phyloP scores from a whole-genome alignment of 805 yeast species.

The Lachancea meyersii region DNA sequence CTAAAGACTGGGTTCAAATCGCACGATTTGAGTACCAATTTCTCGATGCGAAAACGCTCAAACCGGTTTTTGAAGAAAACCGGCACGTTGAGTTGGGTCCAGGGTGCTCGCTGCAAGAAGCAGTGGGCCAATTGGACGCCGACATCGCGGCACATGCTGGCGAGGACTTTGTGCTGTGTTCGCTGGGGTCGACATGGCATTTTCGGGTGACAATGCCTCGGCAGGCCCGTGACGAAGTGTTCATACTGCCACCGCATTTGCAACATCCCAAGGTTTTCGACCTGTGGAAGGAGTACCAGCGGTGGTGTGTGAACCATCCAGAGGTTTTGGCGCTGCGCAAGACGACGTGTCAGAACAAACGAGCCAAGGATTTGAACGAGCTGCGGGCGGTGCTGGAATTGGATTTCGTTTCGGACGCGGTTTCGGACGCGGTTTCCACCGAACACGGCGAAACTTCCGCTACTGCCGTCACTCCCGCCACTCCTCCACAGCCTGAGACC shows the following conservation, averaged over 20 bases:
- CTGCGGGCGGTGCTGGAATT: constrained; percentile 38
- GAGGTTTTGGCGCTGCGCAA: constrained; percentile 16
- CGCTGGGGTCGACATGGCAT: constrained; percentile 60
- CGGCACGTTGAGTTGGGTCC: constrained; percentile 26
- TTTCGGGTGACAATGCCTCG: constrained; percentile 71
- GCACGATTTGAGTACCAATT: constrained; percentile 63
- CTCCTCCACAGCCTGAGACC: too few relatives aligned
- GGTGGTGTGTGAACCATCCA: constrained; percentile 64
- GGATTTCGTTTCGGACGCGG: neutral
- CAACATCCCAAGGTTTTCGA: constrained; percentile 76
- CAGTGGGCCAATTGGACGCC: constrained; percentile 48
- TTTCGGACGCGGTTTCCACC: constrained; percentile 19
- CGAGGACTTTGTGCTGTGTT: constrained; percentile 56
- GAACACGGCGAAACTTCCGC: too few relatives aligned
- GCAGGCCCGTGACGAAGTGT: constrained; percentile 72
- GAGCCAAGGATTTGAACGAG: constrained; percentile 14
- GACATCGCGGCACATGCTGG: constrained; percentile 42
- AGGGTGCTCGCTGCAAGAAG: constrained; percentile 47
- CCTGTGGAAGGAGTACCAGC: constrained; percentile 61
- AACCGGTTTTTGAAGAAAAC: constrained; percentile 41
- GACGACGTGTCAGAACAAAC: constrained; percentile 8
- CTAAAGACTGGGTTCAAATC: constrained; percentile 61
- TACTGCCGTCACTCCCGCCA: too few relatives aligned
- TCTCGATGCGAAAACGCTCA: constrained; percentile 48
- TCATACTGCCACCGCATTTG: constrained; percentile 64